phyloP scores from a whole-genome alignment of 805 yeast genomes.

The Wickerhamiella kazuoi region DNA sequence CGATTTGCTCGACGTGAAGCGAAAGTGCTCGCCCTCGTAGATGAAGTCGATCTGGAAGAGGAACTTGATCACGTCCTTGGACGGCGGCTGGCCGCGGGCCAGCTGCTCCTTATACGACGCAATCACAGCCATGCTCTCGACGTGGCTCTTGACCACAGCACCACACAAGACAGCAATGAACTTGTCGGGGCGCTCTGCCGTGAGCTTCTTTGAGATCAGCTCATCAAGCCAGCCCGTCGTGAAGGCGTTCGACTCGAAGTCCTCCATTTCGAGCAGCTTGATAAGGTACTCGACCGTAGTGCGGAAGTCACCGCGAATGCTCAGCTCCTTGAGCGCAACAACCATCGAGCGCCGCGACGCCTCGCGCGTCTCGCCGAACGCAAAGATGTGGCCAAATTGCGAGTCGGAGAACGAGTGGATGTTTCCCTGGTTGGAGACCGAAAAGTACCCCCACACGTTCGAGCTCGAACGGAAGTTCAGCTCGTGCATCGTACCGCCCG shows the following conservation, averaged over 20 bases:
- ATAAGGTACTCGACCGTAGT: constrained; percentile 95
- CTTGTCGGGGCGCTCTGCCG: constrained; percentile 94
- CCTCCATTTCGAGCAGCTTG: constrained; percentile 88
- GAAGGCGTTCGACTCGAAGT: constrained; percentile 86
- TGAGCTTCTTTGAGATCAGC: constrained; percentile 76
- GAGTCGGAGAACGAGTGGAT: constrained; percentile 97
- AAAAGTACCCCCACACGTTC: constrained; percentile 98
- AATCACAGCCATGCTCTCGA: constrained; percentile 53
- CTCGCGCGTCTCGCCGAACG: constrained; percentile 96
- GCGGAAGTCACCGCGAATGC: constrained; percentile 95
- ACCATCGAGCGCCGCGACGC: constrained; percentile 98
- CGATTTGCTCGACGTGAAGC: constrained; percentile 89
- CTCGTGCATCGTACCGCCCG: constrained; percentile 92
- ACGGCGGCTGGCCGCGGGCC: constrained; percentile 90
- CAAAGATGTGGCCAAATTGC: constrained; percentile 97
- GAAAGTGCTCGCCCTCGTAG: constrained; percentile 82
- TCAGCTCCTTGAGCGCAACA: constrained; percentile 88
- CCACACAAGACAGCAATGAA: constrained; percentile 87
- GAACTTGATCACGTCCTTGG: constrained; percentile 63
- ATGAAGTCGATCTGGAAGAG: constrained; percentile 88
- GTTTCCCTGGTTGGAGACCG: constrained; percentile 89
- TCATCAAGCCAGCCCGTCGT: constrained; percentile 99
- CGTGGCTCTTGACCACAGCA: constrained; percentile 90
- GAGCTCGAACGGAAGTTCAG: constrained; percentile 92
- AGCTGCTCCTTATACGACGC: constrained; percentile 56